Conservation (phyloP, 805 yeast genomes). For the Saturnispora besseyi region DNA sequence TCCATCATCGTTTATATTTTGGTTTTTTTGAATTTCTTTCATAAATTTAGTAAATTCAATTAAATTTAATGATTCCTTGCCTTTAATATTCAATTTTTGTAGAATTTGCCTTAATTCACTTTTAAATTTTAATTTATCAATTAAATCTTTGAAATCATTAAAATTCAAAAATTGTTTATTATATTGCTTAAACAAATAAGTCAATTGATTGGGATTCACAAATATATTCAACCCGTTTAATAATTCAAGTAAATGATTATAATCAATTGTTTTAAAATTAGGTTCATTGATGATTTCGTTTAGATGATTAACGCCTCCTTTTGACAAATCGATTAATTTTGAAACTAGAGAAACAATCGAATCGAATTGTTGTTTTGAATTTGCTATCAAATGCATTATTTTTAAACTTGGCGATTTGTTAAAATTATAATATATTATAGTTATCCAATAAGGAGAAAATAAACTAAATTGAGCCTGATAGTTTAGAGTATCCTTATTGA, state of each 20-base stretch:
- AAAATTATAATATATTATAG: conserved; percentile 60
- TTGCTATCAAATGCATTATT: conserved; percentile 71
- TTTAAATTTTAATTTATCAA: conserved; percentile 54
- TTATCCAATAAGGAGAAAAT: conserved; percentile 71
- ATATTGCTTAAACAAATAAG: conserved; percentile 42
- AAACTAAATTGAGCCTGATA: conserved; percentile 81
- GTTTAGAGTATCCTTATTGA: conserved; percentile 68
- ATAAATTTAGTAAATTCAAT: background rate
- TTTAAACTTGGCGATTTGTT: conserved; percentile 44
- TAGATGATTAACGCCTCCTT: conserved; percentile 8
- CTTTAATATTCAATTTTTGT: conserved; percentile 18
- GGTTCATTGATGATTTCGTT: conserved; percentile 4
- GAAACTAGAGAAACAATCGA: conserved; percentile 46
- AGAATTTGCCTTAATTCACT: conserved; percentile 45
- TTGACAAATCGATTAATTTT: conserved; percentile 35
- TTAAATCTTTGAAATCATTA: conserved; percentile 67
- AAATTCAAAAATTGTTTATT: conserved; percentile 56
- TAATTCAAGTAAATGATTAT: conserved; percentile 3
- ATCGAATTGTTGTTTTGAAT: conserved; percentile 41
- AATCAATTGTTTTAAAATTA: conserved; percentile 9
- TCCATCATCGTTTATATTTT: background rate
- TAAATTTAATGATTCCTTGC: conserved; percentile 26
- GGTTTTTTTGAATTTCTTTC: background rate
- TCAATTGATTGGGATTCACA: conserved; percentile 46
- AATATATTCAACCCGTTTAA: conserved; percentile 54